phyloP scores from a whole-genome alignment of 1,284 basidiomycete genomes.

The Moesziomyces sp. region DNA sequence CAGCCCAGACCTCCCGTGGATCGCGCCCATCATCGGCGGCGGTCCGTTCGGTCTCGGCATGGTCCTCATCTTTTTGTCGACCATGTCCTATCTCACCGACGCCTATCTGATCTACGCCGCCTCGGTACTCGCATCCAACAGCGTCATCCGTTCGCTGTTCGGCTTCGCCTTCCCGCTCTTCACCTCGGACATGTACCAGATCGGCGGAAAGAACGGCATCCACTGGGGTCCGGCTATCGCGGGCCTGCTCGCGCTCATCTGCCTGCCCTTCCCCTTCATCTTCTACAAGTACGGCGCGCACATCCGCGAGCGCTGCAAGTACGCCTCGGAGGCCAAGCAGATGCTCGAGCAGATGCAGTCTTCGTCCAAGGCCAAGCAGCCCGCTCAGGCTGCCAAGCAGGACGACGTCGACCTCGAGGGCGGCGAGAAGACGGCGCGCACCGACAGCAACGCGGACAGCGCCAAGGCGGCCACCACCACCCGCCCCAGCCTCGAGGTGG shows the following conservation, averaged over 20 bases:
- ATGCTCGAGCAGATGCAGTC: slow-evolving; percentile 42
- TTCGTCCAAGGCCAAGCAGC: slow-evolving; percentile 8
- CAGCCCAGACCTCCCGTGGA: slow-evolving; percentile 65
- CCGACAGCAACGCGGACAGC: slow-evolving; percentile 8
- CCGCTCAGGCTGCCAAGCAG: not conserved
- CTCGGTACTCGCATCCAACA: slow-evolving; percentile 74
- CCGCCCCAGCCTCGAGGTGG: not conserved
- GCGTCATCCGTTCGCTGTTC: slow-evolving; percentile 76
- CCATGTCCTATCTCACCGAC: slow-evolving; percentile 71
- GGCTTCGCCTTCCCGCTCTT: slow-evolving; percentile 73
- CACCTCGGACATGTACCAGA: slow-evolving; percentile 71
- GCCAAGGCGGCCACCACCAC: slow-evolving; percentile 7
- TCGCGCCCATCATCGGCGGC: slow-evolving; percentile 52
- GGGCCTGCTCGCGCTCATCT: slow-evolving; percentile 76
- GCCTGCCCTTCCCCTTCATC: slow-evolving; percentile 77
- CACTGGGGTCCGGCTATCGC: slow-evolving; percentile 81
- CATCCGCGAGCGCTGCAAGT: slow-evolving; percentile 70
- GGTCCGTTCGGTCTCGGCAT: slow-evolving; percentile 55
- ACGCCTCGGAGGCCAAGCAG: slow-evolving; percentile 41
- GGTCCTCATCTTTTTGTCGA: slow-evolving; percentile 73
- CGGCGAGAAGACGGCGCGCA: slow-evolving; percentile 5
- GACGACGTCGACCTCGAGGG: slow-evolving; percentile 29
- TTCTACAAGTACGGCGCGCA: slow-evolving; percentile 70
- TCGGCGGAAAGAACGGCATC: slow-evolving; percentile 72
- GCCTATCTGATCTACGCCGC: slow-evolving; percentile 71